Percentiles rank a stretch among this genome's conserved stretches.
Conservation (phyloP, 306 rosid species). For the Argentina anserina region DNA sequence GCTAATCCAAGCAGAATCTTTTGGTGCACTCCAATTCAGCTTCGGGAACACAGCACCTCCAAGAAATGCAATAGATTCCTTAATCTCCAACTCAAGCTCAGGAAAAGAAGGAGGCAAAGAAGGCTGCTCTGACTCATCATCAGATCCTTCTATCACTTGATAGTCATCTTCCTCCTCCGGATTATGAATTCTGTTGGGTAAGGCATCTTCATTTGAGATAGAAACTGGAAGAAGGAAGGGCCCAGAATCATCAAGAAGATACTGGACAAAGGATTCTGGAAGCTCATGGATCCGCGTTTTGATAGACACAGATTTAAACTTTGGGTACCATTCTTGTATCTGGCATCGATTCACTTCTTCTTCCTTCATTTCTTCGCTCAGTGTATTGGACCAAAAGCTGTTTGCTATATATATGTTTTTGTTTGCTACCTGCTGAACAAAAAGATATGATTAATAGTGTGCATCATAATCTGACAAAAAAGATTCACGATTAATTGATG, state of each 20-base stretch:
- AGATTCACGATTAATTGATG: no score
- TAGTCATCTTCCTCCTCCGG: slow-evolving; percentile 61
- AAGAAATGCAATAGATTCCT: slow-evolving; percentile 58
- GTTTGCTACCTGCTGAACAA: slow-evolving; percentile 19
- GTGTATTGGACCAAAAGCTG: background rate
- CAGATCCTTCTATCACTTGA: slow-evolving; percentile 60
- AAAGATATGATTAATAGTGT: background rate
- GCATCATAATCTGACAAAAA: background rate
- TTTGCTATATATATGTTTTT: slow-evolving; percentile 4
- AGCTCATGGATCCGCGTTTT: slow-evolving; percentile 62
- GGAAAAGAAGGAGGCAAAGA: slow-evolving; percentile 59
- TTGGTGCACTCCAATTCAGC: slow-evolving; percentile 88
- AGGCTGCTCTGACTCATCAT: slow-evolving; percentile 53
- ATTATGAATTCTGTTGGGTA: slow-evolving; percentile 68
- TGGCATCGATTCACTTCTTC: slow-evolving; percentile 65
- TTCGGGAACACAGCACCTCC: slow-evolving; percentile 80
- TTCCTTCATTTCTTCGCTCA: slow-evolving; percentile 37
- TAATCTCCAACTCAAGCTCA: slow-evolving; percentile 63
- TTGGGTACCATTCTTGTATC: slow-evolving; percentile 80
- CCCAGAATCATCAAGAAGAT: slow-evolving; percentile 64
- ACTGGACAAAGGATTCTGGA: slow-evolving; percentile 63
- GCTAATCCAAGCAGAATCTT: slow-evolving; percentile 81
- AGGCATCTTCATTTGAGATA: slow-evolving; percentile 67
- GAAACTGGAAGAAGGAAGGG: slow-evolving; percentile 69
- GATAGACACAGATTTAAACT: slow-evolving; percentile 56